A percentile compares a stretch with the other conserved stretches of the same genome.
These are phyloP conservation scores for Priceomyces melissophilus DNA, from an alignment of 805 yeast species.

Conservation along the genomic window DNA sequence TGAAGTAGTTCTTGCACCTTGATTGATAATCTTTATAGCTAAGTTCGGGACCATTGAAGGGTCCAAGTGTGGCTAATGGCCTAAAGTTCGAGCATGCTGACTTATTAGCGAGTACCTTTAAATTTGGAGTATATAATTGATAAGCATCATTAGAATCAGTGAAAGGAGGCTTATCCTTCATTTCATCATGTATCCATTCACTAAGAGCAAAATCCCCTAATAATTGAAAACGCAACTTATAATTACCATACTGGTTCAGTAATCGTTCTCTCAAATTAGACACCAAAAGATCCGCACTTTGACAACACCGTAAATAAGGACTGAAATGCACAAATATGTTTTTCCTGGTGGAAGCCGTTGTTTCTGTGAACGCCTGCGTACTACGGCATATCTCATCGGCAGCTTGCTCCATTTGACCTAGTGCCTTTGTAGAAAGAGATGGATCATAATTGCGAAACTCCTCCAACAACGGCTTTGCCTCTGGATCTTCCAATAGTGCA, in stretches of 20 bases:
- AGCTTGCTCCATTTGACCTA: constrained; percentile 22
- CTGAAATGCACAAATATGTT: constrained; percentile 38
- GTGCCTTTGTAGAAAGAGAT: constrained; percentile 28
- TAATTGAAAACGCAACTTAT: constrained; percentile 34
- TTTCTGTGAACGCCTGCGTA: constrained; percentile 18
- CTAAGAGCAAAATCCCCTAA: constrained; percentile 43
- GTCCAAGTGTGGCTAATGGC: constrained; percentile 41
- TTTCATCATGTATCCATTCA: constrained; percentile 45
- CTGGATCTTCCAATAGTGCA: constrained; percentile 21
- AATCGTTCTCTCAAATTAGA: constrained; percentile 23
- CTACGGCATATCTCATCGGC: constrained; percentile 25
- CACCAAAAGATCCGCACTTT: constrained; percentile 39
- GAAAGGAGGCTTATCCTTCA: constrained; percentile 41
- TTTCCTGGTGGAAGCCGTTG: constrained; percentile 18
- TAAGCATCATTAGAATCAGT: constrained; percentile 43
- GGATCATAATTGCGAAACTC: constrained; percentile 36
- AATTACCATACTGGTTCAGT: constrained; percentile 22
- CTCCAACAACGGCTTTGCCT: constrained; percentile 22
- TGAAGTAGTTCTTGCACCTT: constrained; percentile 36
- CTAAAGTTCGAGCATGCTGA: constrained; percentile 36
- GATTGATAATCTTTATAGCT: constrained; percentile 38
- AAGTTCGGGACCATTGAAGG: constrained; percentile 39
- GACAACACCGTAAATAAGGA: constrained; percentile 43
- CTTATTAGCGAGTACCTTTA: constrained; percentile 32
- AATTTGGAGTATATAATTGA: constrained; percentile 43